Percentiles rank a stretch among this genome's conserved stretches.
phyloP scores from a whole-genome alignment of 2,329 filamentous ascomycete species.

The Cryphonectria naterciae region DNA sequence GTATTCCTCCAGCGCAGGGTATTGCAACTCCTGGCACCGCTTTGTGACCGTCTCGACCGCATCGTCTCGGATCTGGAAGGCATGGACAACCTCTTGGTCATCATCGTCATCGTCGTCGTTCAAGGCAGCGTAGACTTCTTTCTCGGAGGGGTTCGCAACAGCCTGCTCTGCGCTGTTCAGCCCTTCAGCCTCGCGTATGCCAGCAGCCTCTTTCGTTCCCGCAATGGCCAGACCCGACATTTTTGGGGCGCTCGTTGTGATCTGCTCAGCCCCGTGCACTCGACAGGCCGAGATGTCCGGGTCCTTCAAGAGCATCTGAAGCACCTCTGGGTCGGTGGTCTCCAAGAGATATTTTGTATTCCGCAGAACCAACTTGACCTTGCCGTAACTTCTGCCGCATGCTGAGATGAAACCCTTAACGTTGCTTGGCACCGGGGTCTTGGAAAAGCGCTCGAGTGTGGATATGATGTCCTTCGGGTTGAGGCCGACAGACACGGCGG shows the following conservation, averaged over 20 bases:
- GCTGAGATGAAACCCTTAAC: conserved; percentile 78
- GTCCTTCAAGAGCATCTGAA: conserved; percentile 82
- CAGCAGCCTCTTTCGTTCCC: conserved; percentile 90
- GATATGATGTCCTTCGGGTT: conserved; percentile 85
- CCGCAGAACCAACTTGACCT: conserved; percentile 89
- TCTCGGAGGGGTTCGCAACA: conserved; percentile 59
- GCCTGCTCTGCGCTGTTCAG: conserved; percentile 50
- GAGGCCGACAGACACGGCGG: conserved; percentile 87
- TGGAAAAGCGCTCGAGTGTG: conserved; percentile 82
- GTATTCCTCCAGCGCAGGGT: conserved; percentile 93
- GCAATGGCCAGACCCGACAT: conserved; percentile 89
- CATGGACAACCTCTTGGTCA: conserved; percentile 83
- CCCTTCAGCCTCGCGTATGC: conserved; percentile 72
- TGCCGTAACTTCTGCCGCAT: conserved; percentile 87
- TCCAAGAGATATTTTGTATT: conserved; percentile 92
- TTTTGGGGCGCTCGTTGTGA: conserved; percentile 82
- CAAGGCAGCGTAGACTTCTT: conserved; percentile 71
- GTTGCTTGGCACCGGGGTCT: conserved; percentile 78
- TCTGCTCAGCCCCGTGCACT: conserved; percentile 71
- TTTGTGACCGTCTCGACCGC: conserved; percentile 87
- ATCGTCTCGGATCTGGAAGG: conserved; percentile 85
- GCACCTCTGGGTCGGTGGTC: conserved; percentile 80
- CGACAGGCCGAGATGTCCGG: conserved; percentile 74
- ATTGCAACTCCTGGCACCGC: conserved; percentile 82
- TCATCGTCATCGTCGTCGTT: conserved; percentile 84